These are phyloP conservation scores for Ustilago hordei DNA, from an alignment of 1,284 basidiomycete species.

Conservation along the genomic window DNA sequence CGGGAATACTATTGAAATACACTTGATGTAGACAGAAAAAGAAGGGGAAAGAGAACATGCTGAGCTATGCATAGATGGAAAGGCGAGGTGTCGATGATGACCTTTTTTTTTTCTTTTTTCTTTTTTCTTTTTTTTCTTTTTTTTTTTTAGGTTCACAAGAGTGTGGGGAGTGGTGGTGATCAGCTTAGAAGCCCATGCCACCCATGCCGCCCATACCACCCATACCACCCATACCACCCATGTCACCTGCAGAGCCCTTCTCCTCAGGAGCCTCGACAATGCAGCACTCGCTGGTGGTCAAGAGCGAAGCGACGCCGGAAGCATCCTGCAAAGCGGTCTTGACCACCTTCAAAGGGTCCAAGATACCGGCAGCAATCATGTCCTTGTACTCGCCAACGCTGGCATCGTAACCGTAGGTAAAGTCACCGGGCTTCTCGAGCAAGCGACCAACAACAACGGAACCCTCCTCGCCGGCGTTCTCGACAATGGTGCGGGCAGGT, in stretches of 20 bases:
- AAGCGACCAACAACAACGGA: conserved; percentile 87
- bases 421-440: conserved; percentile 66
- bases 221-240: conserved; percentile 69
- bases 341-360: conserved; percentile 73
- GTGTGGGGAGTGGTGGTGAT: background rate
- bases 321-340: conserved; percentile 65
- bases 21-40: conserved; percentile 15
- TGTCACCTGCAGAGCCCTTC: conserved; percentile 74
- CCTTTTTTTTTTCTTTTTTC: no score
- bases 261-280: conserved; percentile 92
- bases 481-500: conserved; percentile 84
- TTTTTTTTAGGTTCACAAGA: background rate
- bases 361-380: conserved; percentile 93
- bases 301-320: conserved; percentile 79
- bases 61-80: conserved; percentile 12
- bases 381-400: conserved; percentile 90
- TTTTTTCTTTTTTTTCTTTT: no score
- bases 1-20: conserved; percentile 54
- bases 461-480: conserved; percentile 94
- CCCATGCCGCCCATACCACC: conserved; percentile 71
- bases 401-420: conserved; percentile 83
- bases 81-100: background rate
- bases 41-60: background rate
- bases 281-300: conserved; percentile 93
- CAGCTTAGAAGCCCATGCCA: conserved; percentile 64